These are phyloP conservation scores for Mycena belliarum DNA, from an alignment of 768 basidiomycete species.

Conservation along the genomic window DNA sequence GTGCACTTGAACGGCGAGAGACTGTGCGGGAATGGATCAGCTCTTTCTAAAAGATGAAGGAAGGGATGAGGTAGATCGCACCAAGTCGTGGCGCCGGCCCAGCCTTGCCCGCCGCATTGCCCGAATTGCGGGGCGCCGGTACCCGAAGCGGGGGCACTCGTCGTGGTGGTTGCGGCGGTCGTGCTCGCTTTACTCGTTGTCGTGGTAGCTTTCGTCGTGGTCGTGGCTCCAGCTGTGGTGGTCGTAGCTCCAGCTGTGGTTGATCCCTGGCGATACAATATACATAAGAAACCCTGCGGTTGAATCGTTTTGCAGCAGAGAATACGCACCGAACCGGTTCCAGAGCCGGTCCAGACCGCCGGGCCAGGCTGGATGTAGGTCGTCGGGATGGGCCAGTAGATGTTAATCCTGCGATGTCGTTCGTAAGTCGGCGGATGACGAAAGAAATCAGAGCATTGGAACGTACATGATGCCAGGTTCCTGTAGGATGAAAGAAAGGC, in stretches of 20 bases:
- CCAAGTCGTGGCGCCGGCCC: constrained; percentile 3
- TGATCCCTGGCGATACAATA: too few relatives aligned
- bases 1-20: not conserved
- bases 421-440: too few relatives aligned
- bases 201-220: not conserved
- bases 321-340: constrained; percentile 5
- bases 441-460: not conserved
- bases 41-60: too few relatives aligned
- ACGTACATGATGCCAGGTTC: constrained; percentile 20
- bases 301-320: too few relatives aligned
- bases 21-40: too few relatives aligned
- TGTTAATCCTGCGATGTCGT: constrained; percentile 14
- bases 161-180: not conserved
- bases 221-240: not conserved
- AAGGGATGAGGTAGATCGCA: not conserved
- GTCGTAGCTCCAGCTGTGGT: too few relatives aligned
- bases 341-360: constrained; percentile 6
- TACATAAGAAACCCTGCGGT: too few relatives aligned
- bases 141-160: not conserved
- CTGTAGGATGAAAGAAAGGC: too few relatives aligned
- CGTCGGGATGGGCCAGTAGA: constrained; percentile 26
- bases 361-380: constrained; percentile 19
- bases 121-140: not conserved
- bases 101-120: constrained; percentile 6
- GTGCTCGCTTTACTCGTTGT: not conserved